A percentile compares a stretch with the other conserved stretches of the same genome.
phyloP scores from a whole-genome alignment of 495 filamentous ascomycete genomes.

The Hyaloscypha hepaticicola region DNA sequence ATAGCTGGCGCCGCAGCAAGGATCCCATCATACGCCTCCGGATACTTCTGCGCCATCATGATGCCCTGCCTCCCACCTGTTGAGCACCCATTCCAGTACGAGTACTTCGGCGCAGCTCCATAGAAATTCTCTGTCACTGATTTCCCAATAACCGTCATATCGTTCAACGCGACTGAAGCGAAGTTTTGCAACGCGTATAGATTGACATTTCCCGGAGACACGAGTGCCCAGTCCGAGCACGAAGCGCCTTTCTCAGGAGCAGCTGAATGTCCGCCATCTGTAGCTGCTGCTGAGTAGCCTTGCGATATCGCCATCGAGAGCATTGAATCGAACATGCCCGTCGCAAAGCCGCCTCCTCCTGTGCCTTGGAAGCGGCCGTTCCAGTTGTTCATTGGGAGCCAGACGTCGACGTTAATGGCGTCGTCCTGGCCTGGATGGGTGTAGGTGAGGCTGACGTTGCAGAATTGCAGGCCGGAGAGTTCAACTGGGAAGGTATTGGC shows the following conservation, averaged over 20 bases:
- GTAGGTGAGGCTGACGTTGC: conserved; percentile 46
- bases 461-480: conserved; percentile 32
- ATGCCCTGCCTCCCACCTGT: conserved; percentile 45
- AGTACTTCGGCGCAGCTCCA: conserved; percentile 36
- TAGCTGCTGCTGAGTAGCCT: conserved; percentile 41
- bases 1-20: conserved; percentile 40
- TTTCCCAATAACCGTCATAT: conserved; percentile 38
- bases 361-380: conserved; percentile 42
- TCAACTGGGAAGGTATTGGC: too few relatives aligned
- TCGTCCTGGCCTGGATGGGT: conserved; percentile 43
- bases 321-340: conserved; percentile 26
- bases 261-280: conserved; percentile 39
- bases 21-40: conserved; percentile 42
- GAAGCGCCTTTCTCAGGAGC: neutral
- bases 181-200: conserved; percentile 41
- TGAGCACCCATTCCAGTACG: conserved; percentile 48
- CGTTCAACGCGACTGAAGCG: conserved; percentile 32
- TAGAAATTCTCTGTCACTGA: conserved; percentile 36
- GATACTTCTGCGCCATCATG: conserved; percentile 42
- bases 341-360: conserved; percentile 45
- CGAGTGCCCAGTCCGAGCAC: conserved; percentile 40
- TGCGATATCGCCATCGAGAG: conserved; percentile 28
- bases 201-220: conserved; percentile 43
- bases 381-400: conserved; percentile 41
- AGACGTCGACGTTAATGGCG: conserved; percentile 36